Base-by-base conservation (phyloP, 202 grass and related monocot species). In the Tripidium arundinaceum region DNA sequence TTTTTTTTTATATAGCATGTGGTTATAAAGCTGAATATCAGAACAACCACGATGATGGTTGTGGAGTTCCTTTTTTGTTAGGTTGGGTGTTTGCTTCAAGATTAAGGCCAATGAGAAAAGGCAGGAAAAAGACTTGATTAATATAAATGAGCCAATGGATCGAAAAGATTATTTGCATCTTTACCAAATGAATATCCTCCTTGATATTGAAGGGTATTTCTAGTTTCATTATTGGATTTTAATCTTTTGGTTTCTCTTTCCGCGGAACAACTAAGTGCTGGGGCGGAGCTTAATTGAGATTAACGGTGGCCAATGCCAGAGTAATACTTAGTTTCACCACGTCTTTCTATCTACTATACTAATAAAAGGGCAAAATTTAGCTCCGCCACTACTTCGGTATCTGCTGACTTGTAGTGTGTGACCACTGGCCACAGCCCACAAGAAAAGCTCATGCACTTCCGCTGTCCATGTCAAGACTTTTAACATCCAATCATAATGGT, bases 81-180 rank as follows among this genome's bases (percentile, higher is more conserved):
- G 86, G 81, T 84, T 75, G 75, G 25, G 68, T 36, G 81, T 83
- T 88, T 75, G 86, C 81, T 88, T 88, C 68, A 69, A 75, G 75
- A 84, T 88, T 75, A 88, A 81, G 84, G 84, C 62, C 86, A 31
- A 16, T 34, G 50, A 59, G 47, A 74, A 79, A 68, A 86, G 27
- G 72, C 45, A 21, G 13, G 81, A 67, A 81, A 81, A 81, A 26
- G 77, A 81, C 62, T 65, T 42, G 72, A 70, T 84, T 73, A 69
- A 72, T 24, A 74, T 42, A 42, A 14, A 16, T 24, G 45, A 83
- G 12, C 59, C 59, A 29, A 62, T 62, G 26, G 11, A 75, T 61
- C 11, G 37, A 63, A 61, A 45, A 70, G 24, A 6, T 11, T 22
- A 3, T 11, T 21, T 79, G 37, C 11, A 31, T 66, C 43, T 43